phyloP scores from a whole-genome alignment of 169 alveolate genomes.

The Eimeria tenella region DNA sequence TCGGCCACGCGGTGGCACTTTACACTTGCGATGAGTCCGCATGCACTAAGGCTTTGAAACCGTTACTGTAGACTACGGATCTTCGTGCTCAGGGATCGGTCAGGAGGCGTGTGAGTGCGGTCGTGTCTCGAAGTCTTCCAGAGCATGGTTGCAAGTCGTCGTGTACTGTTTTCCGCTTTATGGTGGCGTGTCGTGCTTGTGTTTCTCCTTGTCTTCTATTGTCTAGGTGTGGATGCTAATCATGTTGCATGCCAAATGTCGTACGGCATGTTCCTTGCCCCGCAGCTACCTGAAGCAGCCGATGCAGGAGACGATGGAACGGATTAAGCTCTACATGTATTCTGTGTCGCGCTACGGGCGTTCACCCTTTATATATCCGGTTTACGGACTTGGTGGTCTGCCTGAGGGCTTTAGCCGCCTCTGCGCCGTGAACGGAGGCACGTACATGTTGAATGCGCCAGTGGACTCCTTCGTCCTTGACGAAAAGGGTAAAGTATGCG shows the following conservation, averaged over 20 bases:
- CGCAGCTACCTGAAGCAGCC: conserved; percentile 87
- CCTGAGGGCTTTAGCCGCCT: conserved; percentile 97
- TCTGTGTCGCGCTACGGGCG: conserved; percentile 97
- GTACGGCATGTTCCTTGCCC: conserved; percentile 9
- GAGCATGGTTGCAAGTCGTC: too few species aligned
- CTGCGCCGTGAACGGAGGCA: conserved; percentile 98
- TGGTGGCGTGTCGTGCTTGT: too few species aligned
- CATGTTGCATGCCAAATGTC: too few species aligned
- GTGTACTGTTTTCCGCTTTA: too few species aligned
- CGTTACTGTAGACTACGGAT: background rate
- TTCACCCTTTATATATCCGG: conserved; percentile 98
- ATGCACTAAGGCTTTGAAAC: conserved; percentile 36
- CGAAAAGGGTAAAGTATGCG: conserved; percentile 92
- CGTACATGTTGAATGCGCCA: conserved; percentile 95
- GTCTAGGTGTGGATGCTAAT: too few species aligned
- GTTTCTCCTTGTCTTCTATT: too few species aligned
- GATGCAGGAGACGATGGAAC: conserved; percentile 93
- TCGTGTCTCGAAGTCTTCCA: too few species aligned
- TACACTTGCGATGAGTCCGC: conserved; percentile 95
- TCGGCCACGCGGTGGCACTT: conserved; percentile 99
- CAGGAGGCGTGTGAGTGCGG: too few species aligned
- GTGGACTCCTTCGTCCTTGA: conserved; percentile 90
- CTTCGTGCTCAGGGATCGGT: background rate
- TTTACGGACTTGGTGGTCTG: conserved; percentile 98
- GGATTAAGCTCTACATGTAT: conserved; percentile 94